A percentile compares a stretch with the other conserved stretches of the same genome.
phyloP scores from a whole-genome alignment of 2,329 filamentous ascomycete species.

The Emmonsiellopsis sp. region DNA sequence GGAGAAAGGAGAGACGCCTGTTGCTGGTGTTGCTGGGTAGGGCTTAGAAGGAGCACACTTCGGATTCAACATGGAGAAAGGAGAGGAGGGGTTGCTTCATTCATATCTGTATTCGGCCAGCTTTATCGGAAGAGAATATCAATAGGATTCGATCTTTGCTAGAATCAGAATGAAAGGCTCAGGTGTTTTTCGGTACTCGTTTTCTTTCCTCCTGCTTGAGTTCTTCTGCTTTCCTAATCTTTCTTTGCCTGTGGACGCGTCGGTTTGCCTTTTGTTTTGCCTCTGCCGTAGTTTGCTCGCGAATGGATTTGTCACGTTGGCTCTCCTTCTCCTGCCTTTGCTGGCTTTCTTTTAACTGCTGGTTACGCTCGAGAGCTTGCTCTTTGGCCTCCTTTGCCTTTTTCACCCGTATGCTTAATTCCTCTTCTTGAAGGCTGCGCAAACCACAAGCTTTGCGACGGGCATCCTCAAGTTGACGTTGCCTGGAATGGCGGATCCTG shows the following conservation, averaged over 20 bases:
- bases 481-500: no score
- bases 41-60: not conserved
- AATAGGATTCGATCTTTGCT: no score
- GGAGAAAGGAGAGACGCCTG: constrained; percentile 1
- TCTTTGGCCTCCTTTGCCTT: not conserved
- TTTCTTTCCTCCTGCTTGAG: constrained; percentile 4
- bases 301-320: not conserved
- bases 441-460: no score
- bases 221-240: constrained; percentile 3
- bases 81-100: no score
- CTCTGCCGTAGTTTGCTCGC: not conserved
- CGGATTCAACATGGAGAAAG: no score
- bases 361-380: not conserved
- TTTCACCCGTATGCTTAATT: not conserved
- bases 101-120: no score
- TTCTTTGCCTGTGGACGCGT: not conserved
- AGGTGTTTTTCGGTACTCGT: constrained; percentile 2
- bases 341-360: not conserved
- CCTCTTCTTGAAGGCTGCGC: no score
- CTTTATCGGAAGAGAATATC: no score
- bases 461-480: no score
- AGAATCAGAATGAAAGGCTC: not conserved
- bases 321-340: not conserved
- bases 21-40: not conserved
- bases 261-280: constrained; percentile 1